Conservation (phyloP, 2,329 filamentous ascomycete genomes). For the Leptographium galeiforme region DNA sequence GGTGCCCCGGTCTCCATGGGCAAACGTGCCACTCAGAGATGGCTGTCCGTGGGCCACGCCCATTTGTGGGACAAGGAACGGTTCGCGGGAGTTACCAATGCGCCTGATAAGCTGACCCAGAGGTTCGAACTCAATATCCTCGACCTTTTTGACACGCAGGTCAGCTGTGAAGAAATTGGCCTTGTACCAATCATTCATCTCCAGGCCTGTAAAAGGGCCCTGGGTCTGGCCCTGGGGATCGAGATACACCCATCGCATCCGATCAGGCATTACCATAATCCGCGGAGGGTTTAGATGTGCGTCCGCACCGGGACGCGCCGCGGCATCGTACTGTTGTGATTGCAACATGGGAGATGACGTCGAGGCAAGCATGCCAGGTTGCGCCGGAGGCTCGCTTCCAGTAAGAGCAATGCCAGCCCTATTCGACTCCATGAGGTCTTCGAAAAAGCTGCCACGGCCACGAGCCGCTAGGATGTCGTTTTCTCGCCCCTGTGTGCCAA, state of each 20-base stretch:
- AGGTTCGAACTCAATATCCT: conserved; percentile 89
- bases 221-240: conserved; percentile 88
- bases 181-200: conserved; percentile 99
- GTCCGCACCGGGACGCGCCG: conserved; percentile 31
- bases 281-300: conserved; percentile 48
- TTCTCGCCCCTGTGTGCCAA: conserved; percentile 40
- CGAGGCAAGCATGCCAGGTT: conserved; percentile 13
- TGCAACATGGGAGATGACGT: conserved; percentile 5
- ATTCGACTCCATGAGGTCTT: conserved; percentile 9
- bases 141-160: conserved; percentile 84
- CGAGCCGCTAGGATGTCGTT: conserved; percentile 44
- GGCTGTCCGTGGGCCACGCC: conserved; percentile 82
- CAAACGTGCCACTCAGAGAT: conserved; percentile 32
- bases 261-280: conserved; percentile 97
- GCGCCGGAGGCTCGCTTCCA: conserved; percentile 13
- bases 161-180: conserved; percentile 95
- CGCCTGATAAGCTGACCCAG: conserved; percentile 86
- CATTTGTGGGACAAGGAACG: conserved; percentile 94
- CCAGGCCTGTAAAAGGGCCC: conserved; percentile 86
- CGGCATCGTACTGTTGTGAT: conserved; percentile 9
- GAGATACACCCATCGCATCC: conserved; percentile 97
- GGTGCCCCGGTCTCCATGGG: conserved; percentile 37
- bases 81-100: conserved; percentile 94
- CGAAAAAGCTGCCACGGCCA: conserved; percentile 16
- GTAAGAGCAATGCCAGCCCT: conserved; percentile 1